Evolutionary conservation across 768 basidiomycete species (phyloP).

Genomic region (Termitomyces sp.): DNA sequence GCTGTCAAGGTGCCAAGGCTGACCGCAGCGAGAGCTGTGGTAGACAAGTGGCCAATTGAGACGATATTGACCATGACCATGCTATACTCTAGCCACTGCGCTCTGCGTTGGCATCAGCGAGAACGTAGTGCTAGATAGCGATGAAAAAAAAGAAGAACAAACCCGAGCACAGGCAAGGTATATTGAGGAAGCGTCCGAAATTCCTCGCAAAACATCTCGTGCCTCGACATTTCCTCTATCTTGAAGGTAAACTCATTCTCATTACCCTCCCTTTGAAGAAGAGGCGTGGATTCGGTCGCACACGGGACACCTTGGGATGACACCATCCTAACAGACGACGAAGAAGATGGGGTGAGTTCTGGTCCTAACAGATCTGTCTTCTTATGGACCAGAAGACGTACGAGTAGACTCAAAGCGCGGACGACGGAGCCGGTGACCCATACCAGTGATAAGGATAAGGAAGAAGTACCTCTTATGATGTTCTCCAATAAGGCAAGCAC

Average conservation of each 20-base stretch:
- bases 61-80: background rate
- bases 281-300: background rate
- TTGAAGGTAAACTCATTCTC: background rate
- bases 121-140: background rate
- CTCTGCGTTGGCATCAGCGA: background rate
- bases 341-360: background rate
- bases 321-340: background rate
- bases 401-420: background rate
- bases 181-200: background rate
- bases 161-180: background rate
- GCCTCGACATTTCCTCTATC: background rate
- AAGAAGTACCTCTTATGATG: background rate
- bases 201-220: background rate
- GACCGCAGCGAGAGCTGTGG: background rate
- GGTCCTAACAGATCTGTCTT: background rate
- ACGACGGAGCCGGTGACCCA: background rate
- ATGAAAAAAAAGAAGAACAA: background rate
- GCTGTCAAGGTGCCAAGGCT: background rate
- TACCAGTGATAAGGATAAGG: background rate
- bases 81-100: background rate
- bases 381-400: background rate
- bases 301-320: background rate
- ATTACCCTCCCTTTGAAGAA: background rate
- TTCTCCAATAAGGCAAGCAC: background rate
- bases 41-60: background rate